Conservation (phyloP, 2,329 filamentous ascomycete species). For the Davidsoniella virescens region DNA sequence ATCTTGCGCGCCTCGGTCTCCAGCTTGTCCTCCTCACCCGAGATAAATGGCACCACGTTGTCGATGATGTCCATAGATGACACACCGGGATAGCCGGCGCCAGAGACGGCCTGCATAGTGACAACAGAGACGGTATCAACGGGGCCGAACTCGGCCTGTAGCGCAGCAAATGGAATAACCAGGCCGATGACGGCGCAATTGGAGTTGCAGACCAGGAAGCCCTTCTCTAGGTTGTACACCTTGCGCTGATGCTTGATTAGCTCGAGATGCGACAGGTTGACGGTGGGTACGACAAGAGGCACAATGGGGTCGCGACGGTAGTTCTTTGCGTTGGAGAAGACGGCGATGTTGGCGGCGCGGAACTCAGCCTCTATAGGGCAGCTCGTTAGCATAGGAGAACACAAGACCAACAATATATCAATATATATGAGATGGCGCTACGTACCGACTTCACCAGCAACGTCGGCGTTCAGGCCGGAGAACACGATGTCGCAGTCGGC, state of each 20-base stretch:
- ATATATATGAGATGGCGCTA: conserved; percentile 8
- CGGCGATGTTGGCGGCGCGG: conserved; percentile 68
- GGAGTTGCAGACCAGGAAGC: conserved; percentile 93
- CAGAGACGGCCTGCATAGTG: conserved; percentile 87
- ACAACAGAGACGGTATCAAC: conserved; percentile 65
- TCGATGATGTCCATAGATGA: conserved; percentile 91
- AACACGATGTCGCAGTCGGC: conserved; percentile 85
- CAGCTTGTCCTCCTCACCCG: conserved; percentile 89
- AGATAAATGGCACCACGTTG: conserved; percentile 88
- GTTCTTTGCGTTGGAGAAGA: conserved; percentile 98
- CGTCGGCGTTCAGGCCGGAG: conserved; percentile 79
- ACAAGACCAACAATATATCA: no score
- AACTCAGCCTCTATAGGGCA: conserved; percentile 62
- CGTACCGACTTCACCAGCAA: conserved; percentile 79
- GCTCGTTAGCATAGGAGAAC: neutral
- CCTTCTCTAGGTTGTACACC: conserved; percentile 56
- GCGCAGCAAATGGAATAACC: conserved; percentile 83
- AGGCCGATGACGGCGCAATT: conserved; percentile 96
- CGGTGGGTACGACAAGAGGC: conserved; percentile 84
- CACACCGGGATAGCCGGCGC: conserved; percentile 80
- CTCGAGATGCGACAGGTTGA: conserved; percentile 76
- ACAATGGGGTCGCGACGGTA: conserved; percentile 81
- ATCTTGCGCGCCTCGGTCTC: conserved; percentile 94
- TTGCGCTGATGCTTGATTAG: conserved; percentile 79
- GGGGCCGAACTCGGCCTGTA: conserved; percentile 72